phyloP scores from a whole-genome alignment of 352 stramenopile genomes.

The Pythium utonaiense region DNA sequence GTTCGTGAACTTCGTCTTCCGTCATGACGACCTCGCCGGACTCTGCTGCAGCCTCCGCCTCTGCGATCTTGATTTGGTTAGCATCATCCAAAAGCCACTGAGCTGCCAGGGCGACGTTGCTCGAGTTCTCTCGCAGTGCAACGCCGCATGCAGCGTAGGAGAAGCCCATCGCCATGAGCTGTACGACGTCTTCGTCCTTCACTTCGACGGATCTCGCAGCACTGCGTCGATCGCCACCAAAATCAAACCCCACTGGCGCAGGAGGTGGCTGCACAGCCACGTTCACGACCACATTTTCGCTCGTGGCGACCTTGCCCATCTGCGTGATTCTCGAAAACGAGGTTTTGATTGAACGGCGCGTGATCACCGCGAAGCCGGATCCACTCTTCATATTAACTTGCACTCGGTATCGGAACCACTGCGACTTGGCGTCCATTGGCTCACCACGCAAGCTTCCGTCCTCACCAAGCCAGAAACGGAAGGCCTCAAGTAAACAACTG shows the following conservation, averaged over 20 bases:
- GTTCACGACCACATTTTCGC: conserved; percentile 16
- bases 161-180: conserved; percentile 88
- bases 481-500: conserved; percentile 93
- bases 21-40: conserved; percentile 49
- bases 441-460: conserved; percentile 94
- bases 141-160: conserved; percentile 78
- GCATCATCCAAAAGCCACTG: conserved; percentile 81
- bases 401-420: conserved; percentile 87
- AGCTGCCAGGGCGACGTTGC: conserved; percentile 67
- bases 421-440: conserved; percentile 79
- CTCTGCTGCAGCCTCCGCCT: conserved; percentile 51
- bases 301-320: conserved; percentile 23
- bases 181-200: conserved; percentile 78
- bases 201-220: conserved; percentile 30
- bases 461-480: conserved; percentile 96
- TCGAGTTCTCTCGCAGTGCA: conserved; percentile 60
- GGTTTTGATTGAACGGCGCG: conserved; percentile 59
- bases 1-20: conserved; percentile 58
- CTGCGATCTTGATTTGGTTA: conserved; percentile 68
- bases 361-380: conserved; percentile 43
- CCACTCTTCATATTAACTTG: conserved; percentile 53
- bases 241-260: conserved; percentile 25
- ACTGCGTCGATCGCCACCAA: conserved; percentile 5
- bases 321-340: conserved; percentile 59
- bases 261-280: conserved; percentile 40